These are phyloP conservation scores for Arachis hypogaea DNA, from an alignment of 306 rosid genomes.

Conservation along the genomic window DNA sequence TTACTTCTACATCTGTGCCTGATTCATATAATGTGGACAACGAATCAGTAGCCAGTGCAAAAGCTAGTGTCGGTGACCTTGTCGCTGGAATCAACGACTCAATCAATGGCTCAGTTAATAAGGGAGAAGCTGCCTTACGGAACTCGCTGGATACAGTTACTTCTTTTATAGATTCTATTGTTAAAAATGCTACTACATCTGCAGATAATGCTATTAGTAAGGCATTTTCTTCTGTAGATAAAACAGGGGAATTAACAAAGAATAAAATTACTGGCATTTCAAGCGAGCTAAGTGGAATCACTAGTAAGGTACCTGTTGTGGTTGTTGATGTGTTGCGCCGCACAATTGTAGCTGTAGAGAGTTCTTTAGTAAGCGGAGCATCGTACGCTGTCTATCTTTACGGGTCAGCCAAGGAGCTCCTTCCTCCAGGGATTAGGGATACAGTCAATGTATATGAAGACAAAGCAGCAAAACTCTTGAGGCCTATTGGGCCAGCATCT, in stretches of 20 bases:
- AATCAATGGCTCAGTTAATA: constrained; percentile 54
- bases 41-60: constrained; percentile 50
- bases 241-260: constrained; percentile 64
- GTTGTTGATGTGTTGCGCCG: constrained; percentile 67
- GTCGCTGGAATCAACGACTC: constrained; percentile 51
- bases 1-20: constrained; percentile 35
- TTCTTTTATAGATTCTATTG: constrained; percentile 58
- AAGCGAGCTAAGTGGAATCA: constrained; percentile 56
- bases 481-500: constrained; percentile 62
- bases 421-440: constrained; percentile 71
- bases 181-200: constrained; percentile 55
- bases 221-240: constrained; percentile 65
- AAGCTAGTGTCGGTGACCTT: constrained; percentile 55
- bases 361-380: constrained; percentile 65
- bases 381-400: constrained; percentile 66
- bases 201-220: constrained; percentile 56
- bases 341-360: constrained; percentile 62
- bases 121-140: constrained; percentile 59
- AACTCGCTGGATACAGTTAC: constrained; percentile 59
- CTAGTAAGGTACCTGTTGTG: constrained; percentile 59
- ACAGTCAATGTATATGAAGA: constrained; percentile 67
- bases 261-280: constrained; percentile 59
- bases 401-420: constrained; percentile 73
- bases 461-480: constrained; percentile 60
- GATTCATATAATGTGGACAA: constrained; percentile 42